Conservation (phyloP, 371 early-diverging fungal genomes). For the Syncephalastrum sp. region DNA sequence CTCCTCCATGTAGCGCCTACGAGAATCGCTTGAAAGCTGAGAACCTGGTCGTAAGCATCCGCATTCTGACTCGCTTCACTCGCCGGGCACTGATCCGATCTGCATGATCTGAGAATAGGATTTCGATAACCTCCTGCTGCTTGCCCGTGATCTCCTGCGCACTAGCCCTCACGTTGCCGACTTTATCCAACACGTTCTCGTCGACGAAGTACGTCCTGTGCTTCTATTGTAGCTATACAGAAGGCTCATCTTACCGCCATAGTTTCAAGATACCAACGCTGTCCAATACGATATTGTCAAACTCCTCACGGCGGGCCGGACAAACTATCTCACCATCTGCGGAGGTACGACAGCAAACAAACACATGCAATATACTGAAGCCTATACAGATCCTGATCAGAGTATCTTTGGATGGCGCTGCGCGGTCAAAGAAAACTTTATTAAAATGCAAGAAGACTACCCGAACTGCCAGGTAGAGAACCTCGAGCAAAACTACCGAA, state of each 20-base stretch:
- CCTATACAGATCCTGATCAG: conserved; percentile 50
- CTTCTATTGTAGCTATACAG: neutral
- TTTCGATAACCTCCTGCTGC: conserved; percentile 58
- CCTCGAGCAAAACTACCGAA: conserved; percentile 61
- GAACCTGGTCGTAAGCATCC: conserved; percentile 33
- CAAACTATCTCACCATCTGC: conserved; percentile 53
- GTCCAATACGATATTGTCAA: conserved; percentile 58
- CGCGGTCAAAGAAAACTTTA: conserved; percentile 58
- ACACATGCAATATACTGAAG: no score
- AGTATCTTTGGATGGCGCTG: conserved; percentile 66
- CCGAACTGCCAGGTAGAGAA: conserved; percentile 29
- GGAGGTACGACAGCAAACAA: conserved; percentile 44
- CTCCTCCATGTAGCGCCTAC: conserved; percentile 28
- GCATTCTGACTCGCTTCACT: neutral
- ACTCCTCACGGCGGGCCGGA: conserved; percentile 21
- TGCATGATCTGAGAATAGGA: conserved; percentile 38
- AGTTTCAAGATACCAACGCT: conserved; percentile 69
- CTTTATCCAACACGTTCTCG: conserved; percentile 44
- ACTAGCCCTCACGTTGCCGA: conserved; percentile 13
- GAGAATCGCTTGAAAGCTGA: conserved; percentile 31
- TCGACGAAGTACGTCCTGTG: conserved; percentile 50
- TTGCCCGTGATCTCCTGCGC: conserved; percentile 34
- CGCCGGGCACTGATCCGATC: neutral
- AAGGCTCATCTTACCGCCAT: neutral
- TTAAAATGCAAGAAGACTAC: conserved; percentile 44